A percentile compares a stretch with the other conserved stretches of the same genome.
These are phyloP conservation scores for Quercus alba DNA, from an alignment of 306 rosid genomes.

Conservation along the genomic window DNA sequence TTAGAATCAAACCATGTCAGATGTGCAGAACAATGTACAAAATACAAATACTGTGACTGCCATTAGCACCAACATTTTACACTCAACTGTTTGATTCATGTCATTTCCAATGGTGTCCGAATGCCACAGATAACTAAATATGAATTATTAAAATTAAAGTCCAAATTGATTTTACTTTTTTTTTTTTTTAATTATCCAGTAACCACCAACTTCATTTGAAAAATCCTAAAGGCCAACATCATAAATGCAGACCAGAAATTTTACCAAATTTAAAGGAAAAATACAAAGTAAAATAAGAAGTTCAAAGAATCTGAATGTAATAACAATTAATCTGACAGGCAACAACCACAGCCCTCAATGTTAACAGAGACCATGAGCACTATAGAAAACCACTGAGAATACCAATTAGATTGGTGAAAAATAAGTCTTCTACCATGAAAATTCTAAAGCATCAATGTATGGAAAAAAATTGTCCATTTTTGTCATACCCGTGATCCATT, in stretches of 20 bases:
- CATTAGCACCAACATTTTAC: neutral
- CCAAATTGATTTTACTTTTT: conserved; percentile 16
- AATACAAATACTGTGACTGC: neutral
- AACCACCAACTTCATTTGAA: neutral
- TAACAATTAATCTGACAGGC: neutral
- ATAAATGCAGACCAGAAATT: neutral
- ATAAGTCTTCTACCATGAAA: neutral
- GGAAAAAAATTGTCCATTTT: conserved; percentile 12
- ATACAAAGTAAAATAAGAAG: conserved; percentile 1
- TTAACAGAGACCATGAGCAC: conserved; percentile 8
- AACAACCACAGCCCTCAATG: conserved; percentile 3
- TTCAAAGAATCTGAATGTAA: neutral
- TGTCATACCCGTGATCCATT: conserved; percentile 70
- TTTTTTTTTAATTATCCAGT: neutral
- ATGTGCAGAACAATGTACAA: neutral
- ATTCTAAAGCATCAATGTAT: neutral
- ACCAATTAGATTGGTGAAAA: conserved; percentile 4
- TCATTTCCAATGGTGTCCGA: neutral
- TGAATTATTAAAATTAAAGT: neutral
- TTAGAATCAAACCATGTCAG: neutral
- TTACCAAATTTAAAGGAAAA: conserved; percentile 10
- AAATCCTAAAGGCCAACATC: conserved; percentile 18
- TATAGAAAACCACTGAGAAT: neutral
- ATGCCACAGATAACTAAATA: neutral
- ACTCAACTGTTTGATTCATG: neutral